phyloP scores from a whole-genome alignment of 2,329 filamentous ascomycete species.

The Pezizomycotina sp. region DNA sequence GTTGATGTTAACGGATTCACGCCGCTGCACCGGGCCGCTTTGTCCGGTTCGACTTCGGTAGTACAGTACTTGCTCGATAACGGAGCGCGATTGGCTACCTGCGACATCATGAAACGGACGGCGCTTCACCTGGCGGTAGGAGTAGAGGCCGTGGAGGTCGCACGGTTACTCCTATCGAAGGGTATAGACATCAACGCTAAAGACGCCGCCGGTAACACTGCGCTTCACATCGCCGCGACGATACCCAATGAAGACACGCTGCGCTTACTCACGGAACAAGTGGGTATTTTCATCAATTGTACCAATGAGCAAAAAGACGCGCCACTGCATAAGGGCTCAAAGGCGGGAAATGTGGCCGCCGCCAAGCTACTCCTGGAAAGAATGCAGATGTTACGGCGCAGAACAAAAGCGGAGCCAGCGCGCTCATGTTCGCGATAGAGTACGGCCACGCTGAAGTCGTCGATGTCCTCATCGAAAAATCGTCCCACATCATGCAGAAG shows the following conservation, averaged over 20 bases:
- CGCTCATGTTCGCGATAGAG: neutral
- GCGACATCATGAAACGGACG: neutral
- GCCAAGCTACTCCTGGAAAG: conserved; percentile 6
- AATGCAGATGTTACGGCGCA: no score
- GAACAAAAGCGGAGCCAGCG: conserved; percentile 2
- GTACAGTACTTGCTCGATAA: conserved; percentile 2
- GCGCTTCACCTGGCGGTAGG: neutral
- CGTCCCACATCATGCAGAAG: conserved; percentile 5
- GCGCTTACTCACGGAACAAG: conserved; percentile 2
- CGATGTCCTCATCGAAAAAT: conserved; percentile 5
- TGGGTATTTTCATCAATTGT: conserved; percentile 1
- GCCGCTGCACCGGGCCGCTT: conserved; percentile 2
- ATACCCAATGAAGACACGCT: no score
- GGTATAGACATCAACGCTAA: conserved; percentile 3
- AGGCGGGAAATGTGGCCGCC: neutral
- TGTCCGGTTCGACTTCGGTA: neutral
- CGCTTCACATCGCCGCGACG: neutral
- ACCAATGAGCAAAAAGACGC: conserved; percentile 5
- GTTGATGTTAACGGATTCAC: neutral
- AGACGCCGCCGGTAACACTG: neutral
- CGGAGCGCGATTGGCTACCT: conserved; percentile 2
- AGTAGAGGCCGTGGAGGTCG: neutral
- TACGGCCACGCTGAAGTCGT: neutral
- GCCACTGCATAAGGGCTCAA: conserved; percentile 5
- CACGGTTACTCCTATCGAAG: neutral